Evolutionary conservation across 2,329 filamentous ascomycete species (phyloP), one percentile per base, ranked within the genome.

Genomic region (Hypoxylon sp.): DNA sequence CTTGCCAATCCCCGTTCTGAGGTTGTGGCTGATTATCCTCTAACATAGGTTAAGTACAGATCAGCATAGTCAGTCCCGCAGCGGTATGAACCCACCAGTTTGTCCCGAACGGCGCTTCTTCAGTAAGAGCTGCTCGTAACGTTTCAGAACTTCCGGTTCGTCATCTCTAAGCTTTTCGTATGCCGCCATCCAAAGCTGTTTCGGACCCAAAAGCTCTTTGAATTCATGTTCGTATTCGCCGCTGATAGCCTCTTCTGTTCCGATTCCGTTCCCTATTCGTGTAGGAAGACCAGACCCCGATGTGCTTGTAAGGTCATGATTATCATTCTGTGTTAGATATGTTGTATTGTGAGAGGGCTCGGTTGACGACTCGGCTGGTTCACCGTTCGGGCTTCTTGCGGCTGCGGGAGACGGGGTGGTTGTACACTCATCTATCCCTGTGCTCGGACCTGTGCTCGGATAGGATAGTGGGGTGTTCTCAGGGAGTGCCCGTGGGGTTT

Each of bases 141-240:
- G 30, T 16, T 22, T 14, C 24, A 52, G 11, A 20, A 46, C 9
- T 14, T 40, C 9, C 9, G 38, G 56, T 5, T 59, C 18, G 4
- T 60, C 38, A 8, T 28, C 14, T 8, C 18, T n/a, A 16, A 60
- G 18, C 42, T 7, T 60, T 48, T 53, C 24, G 30, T 60, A 60
- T 7, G 56, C 56, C 8, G 8, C 30, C 22, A n/a, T 16, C 56
- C 56, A 60, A 60, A 60, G 40, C 26, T 52, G 18, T 14, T 28
- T 30, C 6, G 38, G 38, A 18, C 40, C 38, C 14, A 52, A 6
- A 36, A 48, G 30, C 38, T 52, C 40, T 28, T n/a, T 5, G 11
- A 11, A 16, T 28, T 22, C n/a, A 38, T n/a, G n/a, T 30, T 30
- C 18, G 16, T 11, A 52, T 16, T 22, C 14, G n/a, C 20, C 30